Evolutionary conservation across 1,284 basidiomycete species (phyloP).

Genomic region (Cutaneotrichosporon cutaneum): DNA sequence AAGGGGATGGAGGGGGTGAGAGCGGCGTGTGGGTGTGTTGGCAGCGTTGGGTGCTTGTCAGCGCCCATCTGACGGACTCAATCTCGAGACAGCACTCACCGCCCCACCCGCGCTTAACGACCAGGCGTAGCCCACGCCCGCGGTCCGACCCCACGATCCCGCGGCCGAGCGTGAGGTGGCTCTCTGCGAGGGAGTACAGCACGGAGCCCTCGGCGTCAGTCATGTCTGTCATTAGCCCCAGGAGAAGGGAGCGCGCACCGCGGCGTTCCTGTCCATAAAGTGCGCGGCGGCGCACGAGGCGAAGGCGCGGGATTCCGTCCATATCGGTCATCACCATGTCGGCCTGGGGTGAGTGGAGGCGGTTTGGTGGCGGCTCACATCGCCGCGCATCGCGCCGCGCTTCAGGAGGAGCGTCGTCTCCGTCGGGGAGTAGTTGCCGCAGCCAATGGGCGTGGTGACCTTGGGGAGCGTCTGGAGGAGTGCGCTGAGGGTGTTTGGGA

Average conservation of each 20-base stretch:
- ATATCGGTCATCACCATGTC: background rate
- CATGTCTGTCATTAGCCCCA: background rate
- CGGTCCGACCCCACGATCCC: background rate
- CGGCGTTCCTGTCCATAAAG: background rate
- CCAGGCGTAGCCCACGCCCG: background rate
- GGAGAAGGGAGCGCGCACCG: background rate
- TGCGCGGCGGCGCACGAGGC: background rate
- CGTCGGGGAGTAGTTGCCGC: background rate
- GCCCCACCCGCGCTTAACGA: background rate
- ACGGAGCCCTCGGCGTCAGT: background rate
- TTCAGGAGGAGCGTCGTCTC: background rate
- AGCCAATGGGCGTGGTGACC: background rate
- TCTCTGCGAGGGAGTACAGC: constrained; percentile 1
- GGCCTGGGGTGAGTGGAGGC: background rate
- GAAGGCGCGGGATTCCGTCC: background rate
- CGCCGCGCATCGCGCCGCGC: background rate
- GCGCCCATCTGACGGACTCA: background rate
- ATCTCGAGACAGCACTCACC: background rate
- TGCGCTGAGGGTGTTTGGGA: background rate
- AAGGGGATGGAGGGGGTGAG: too few species aligned
- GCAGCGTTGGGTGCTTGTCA: too few species aligned
- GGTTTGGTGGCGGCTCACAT: background rate
- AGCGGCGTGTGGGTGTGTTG: too few species aligned
- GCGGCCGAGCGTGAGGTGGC: background rate
- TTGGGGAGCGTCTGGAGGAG: background rate